phyloP scores from a whole-genome alignment of 371 early-diverging fungal species.

The Smittium mucronatum region DNA sequence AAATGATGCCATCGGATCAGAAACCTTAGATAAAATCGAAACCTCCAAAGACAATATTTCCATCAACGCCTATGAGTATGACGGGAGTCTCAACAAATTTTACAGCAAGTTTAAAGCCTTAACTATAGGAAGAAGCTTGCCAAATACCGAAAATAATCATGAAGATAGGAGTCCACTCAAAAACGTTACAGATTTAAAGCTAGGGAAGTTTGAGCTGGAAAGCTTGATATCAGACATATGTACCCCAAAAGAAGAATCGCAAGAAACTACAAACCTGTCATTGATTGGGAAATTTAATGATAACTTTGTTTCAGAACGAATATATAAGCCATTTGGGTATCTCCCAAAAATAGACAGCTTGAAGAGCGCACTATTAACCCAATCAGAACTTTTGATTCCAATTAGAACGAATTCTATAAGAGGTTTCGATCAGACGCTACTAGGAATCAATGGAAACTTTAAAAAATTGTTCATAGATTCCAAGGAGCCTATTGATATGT shows the following conservation, averaged over 20 bases:
- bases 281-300: neutral
- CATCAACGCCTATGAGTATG: neutral
- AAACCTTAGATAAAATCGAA: neutral
- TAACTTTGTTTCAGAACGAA: neutral
- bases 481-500: neutral
- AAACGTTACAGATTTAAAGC: too few relatives aligned
- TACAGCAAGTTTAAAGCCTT: neutral
- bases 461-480: neutral
- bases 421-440: neutral
- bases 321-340: neutral
- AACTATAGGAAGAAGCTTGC: neutral
- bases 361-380: neutral
- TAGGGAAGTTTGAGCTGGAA: neutral
- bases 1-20: too few relatives aligned
- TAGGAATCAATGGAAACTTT: neutral
- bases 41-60: neutral
- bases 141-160: neutral
- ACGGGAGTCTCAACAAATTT: too few relatives aligned
- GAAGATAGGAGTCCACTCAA: too few relatives aligned
- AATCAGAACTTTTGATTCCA: neutral
- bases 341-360: neutral
- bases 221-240: neutral
- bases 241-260: neutral
- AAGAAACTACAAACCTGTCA: neutral
- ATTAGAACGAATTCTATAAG: neutral